Evolutionary conservation across 1,139 yeast genomes (phyloP).

Genomic region (Williopsis jadinii): DNA sequence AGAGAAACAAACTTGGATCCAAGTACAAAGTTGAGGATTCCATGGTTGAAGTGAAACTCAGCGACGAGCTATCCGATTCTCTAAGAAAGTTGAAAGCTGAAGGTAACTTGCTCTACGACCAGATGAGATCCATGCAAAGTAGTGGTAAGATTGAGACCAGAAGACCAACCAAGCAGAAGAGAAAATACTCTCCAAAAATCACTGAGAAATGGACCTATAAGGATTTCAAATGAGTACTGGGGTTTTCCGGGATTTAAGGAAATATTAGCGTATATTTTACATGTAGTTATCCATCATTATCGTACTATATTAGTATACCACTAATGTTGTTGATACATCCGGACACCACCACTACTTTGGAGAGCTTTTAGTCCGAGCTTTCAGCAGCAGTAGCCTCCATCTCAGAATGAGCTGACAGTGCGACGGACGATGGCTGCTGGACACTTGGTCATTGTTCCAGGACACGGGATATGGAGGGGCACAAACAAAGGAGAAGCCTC

Average conservation of each 20-base stretch:
- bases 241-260: no score
- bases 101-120: conserved; percentile 79
- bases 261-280: not conserved
- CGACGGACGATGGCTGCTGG: not conserved
- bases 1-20: conserved; percentile 34
- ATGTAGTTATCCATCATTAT: not conserved
- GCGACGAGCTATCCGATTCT: conserved; percentile 84
- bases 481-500: conserved; percentile 28
- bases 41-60: conserved; percentile 77
- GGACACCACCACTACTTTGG: no score
- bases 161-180: conserved; percentile 59
- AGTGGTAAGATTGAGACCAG: conserved; percentile 85
- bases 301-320: no score
- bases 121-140: conserved; percentile 74
- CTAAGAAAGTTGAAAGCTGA: conserved; percentile 83
- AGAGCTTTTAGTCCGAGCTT: no score
- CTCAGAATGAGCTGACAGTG: no score
- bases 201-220: conserved; percentile 92
- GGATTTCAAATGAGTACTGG: conserved; percentile 53
- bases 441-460: conserved; percentile 52
- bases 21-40: conserved; percentile 55
- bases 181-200: conserved; percentile 61
- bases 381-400: no score
- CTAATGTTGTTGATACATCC: no score
- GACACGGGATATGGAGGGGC: conserved; percentile 59